Conservation (phyloP, 768 basidiomycete species). For the Boletus edulis region DNA sequence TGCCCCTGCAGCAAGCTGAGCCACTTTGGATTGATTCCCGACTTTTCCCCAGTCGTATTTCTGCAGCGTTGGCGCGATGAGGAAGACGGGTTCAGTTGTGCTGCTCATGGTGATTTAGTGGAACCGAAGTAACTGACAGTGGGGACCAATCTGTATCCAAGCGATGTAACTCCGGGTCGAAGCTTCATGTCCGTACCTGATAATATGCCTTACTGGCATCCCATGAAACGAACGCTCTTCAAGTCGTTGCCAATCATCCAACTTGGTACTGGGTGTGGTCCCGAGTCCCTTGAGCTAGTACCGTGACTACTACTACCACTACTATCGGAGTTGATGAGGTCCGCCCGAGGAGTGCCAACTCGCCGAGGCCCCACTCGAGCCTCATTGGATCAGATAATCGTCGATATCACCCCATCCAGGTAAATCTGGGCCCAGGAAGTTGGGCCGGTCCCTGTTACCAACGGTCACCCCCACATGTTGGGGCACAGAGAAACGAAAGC, state of each 20-base stretch:
- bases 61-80: conserved; percentile 80
- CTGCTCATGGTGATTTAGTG: conserved; percentile 20
- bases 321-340: too few species aligned
- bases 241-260: too few species aligned
- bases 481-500: background rate
- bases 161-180: too few species aligned
- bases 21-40: conserved; percentile 80
- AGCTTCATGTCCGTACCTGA: too few species aligned
- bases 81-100: conserved; percentile 54
- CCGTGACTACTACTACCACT: too few species aligned
- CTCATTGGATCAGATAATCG: conserved; percentile 29
- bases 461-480: background rate
- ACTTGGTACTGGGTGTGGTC: too few species aligned
- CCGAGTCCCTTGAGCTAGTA: too few species aligned
- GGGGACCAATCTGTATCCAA: background rate
- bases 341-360: too few species aligned
- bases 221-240: too few species aligned
- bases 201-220: too few species aligned
- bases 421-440: conserved; percentile 1
- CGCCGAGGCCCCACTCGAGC: background rate
- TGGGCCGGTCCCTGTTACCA: background rate
- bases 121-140: background rate
- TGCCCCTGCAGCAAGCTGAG: conserved; percentile 69
- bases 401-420: conserved; percentile 10
- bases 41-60: conserved; percentile 95